A percentile compares a stretch with the other conserved stretches of the same genome.
Evolutionary conservation across 108 stramenopile species (phyloP).

Genomic region (Cylindrotheca fusiformis): DNA sequence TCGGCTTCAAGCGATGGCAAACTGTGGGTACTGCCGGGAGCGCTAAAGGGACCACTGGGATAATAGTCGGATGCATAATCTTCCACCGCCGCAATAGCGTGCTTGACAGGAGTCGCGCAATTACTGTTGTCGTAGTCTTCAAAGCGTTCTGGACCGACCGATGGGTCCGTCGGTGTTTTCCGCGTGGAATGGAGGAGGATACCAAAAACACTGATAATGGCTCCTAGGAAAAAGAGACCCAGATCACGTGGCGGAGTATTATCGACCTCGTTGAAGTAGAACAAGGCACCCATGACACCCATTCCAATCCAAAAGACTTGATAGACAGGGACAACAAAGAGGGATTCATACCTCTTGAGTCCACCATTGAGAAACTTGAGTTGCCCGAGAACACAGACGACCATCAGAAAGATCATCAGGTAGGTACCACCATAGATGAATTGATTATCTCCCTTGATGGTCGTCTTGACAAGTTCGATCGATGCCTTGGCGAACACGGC

Average conservation of each 20-base stretch:
- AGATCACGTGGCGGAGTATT: neutral
- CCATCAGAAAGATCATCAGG: slow-evolving; percentile 11
- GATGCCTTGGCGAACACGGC: slow-evolving; percentile 38
- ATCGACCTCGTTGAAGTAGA: slow-evolving; percentile 42
- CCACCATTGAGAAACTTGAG: slow-evolving; percentile 43
- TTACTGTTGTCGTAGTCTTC: too few species aligned
- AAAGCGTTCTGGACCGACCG: neutral
- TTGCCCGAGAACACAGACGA: slow-evolving; percentile 32
- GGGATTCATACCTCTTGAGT: slow-evolving; percentile 34
- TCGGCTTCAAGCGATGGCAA: too few species aligned
- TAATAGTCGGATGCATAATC: too few species aligned
- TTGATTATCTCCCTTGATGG: slow-evolving; percentile 11
- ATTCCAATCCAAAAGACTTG: slow-evolving; percentile 38
- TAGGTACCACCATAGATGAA: slow-evolving; percentile 15
- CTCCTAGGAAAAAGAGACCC: neutral
- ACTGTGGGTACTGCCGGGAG: too few species aligned
- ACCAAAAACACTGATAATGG: neutral
- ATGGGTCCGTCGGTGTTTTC: neutral
- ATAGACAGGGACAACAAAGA: slow-evolving; percentile 43
- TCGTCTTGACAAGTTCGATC: slow-evolving; percentile 42
- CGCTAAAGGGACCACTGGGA: too few species aligned
- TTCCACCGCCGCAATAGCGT: too few species aligned
- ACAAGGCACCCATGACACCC: slow-evolving; percentile 34
- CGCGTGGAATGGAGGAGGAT: neutral
- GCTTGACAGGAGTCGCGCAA: too few species aligned